phyloP scores from a whole-genome alignment of 2,329 filamentous ascomycete genomes.

The Penicillium sp. region DNA sequence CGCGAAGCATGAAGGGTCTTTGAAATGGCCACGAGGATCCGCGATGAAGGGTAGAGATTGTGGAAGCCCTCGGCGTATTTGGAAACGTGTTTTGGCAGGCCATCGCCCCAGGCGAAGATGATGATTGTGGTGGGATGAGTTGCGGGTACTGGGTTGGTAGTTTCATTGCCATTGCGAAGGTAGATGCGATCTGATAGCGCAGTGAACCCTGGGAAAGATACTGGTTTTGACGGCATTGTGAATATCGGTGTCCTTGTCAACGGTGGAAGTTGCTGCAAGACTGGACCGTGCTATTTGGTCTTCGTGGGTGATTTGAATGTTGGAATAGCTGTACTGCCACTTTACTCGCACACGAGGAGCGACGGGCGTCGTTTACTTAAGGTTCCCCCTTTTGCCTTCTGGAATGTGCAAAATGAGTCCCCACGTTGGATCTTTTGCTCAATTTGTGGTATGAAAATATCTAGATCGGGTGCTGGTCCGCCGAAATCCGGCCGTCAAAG shows the following conservation, averaged over 20 bases:
- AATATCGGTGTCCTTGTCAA: no score
- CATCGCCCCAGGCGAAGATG: constrained; percentile 56
- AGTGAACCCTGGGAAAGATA: constrained; percentile 42
- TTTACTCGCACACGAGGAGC: no score
- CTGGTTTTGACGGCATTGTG: constrained; percentile 16
- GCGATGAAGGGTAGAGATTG: constrained; percentile 46
- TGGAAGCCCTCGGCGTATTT: constrained; percentile 53
- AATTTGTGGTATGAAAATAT: background rate
- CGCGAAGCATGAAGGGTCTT: constrained; percentile 46
- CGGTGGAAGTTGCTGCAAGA: no score
- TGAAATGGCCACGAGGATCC: constrained; percentile 49
- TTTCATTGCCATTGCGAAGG: constrained; percentile 30
- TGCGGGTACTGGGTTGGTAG: constrained; percentile 24
- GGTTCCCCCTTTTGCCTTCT: background rate
- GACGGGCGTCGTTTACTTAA: background rate
- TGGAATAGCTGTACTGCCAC: no score
- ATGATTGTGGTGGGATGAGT: constrained; percentile 28
- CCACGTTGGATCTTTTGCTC: background rate
- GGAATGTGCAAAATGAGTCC: background rate
- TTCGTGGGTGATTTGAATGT: no score
- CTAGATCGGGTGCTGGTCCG: background rate
- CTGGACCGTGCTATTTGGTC: no score
- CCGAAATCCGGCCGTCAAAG: background rate
- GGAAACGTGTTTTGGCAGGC: constrained; percentile 48
- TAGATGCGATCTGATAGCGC: constrained; percentile 46